A percentile compares a stretch with the other conserved stretches of the same genome.
Evolutionary conservation across 192 early-diverging fungal genomes (phyloP).

Genomic region (Thamnidium elegans): DNA sequence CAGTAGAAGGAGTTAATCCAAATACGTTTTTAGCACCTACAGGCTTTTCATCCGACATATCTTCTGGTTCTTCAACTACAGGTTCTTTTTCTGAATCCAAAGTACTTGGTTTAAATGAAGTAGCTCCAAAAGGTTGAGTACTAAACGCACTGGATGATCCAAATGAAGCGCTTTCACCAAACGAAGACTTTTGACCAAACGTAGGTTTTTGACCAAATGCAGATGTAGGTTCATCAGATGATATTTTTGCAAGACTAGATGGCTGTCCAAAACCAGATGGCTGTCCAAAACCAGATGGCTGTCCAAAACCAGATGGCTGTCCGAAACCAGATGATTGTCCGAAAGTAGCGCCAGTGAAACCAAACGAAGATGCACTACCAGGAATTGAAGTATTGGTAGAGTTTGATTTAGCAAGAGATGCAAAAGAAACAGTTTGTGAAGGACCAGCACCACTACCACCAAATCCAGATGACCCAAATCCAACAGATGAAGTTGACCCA

Average conservation of each 20-base stretch:
- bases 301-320: not conserved
- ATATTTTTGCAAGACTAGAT: not conserved
- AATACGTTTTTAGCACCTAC: not conserved
- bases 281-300: not conserved
- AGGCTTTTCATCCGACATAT: not conserved
- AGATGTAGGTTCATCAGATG: not conserved
- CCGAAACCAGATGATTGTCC: not conserved
- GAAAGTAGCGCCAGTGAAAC: not conserved
- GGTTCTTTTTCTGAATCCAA: not conserved
- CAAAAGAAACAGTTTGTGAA: slow-evolving; percentile 2
- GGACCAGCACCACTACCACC: not conserved
- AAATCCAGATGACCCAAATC: not conserved
- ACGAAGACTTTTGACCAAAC: not conserved
- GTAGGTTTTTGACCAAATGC: not conserved
- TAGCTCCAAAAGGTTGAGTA: not conserved
- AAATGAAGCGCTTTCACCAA: not conserved
- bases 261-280: not conserved
- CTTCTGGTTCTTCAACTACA: not conserved
- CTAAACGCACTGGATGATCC: not conserved
- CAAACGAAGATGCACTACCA: not conserved
- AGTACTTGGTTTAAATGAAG: not conserved
- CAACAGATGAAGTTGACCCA: not conserved
- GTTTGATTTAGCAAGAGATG: slow-evolving; percentile 1
- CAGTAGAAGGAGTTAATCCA: not conserved
- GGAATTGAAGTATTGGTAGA: not conserved